These are phyloP conservation scores for Corynespora cassiicola DNA, from an alignment of 2,329 filamentous ascomycete species.

Conservation along the genomic window DNA sequence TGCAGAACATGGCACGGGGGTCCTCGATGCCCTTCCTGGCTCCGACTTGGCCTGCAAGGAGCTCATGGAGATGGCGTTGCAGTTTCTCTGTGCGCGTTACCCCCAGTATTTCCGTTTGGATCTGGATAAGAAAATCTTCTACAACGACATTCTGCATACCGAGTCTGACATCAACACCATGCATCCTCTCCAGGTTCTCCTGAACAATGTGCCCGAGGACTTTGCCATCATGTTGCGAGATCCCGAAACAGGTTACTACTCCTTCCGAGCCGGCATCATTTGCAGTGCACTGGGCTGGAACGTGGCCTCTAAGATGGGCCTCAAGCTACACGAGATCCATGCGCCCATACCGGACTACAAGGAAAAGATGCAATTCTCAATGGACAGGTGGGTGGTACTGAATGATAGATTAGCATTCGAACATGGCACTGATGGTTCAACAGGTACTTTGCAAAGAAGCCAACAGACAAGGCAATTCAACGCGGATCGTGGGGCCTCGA, in stretches of 20 bases:
- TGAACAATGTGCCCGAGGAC: conserved; percentile 84
- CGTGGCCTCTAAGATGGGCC: conserved; percentile 74
- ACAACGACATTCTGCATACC: conserved; percentile 72
- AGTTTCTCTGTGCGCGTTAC: conserved; percentile 80
- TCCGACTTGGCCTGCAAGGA: conserved; percentile 83
- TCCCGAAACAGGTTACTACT: conserved; percentile 73
- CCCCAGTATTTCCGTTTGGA: conserved; percentile 74
- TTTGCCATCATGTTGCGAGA: conserved; percentile 79
- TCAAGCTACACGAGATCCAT: conserved; percentile 75
- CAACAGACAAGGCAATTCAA: conserved; percentile 77
- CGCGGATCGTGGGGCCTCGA: conserved; percentile 86
- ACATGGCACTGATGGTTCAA: neutral
- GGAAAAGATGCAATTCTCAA: conserved; percentile 85
- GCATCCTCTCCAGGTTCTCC: conserved; percentile 72
- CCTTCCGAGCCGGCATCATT: conserved; percentile 76
- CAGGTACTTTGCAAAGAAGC: conserved; percentile 83
- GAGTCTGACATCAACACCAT: conserved; percentile 66
- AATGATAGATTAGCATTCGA: too few species aligned
- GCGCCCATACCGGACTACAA: conserved; percentile 79
- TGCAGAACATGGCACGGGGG: conserved; percentile 64
- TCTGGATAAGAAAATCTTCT: conserved; percentile 61
- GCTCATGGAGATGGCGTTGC: conserved; percentile 83
- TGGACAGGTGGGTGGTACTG: conserved; percentile 71
- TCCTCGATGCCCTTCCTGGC: conserved; percentile 74
- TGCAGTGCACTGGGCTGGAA: conserved; percentile 86